Base-by-base conservation (phyloP, 345 rosid species). In the Nasturtium officinale region DNA sequence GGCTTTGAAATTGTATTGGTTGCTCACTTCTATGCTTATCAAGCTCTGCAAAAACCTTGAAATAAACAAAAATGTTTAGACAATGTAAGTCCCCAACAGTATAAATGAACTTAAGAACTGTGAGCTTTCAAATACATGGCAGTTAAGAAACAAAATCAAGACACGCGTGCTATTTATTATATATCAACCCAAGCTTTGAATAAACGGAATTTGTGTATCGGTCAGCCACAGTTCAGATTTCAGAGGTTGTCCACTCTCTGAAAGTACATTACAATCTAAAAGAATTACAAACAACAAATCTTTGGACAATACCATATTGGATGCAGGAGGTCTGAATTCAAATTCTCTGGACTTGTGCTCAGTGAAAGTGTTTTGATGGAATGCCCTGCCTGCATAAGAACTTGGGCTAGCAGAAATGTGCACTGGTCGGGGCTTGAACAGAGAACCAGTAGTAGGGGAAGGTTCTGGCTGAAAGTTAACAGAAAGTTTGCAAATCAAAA, bases 391-490 rank as follows among this genome's bases (percentile, higher is more conserved):
- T 7, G 82, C 63, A 79, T 75, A 78, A 43, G 85, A 60, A 76
- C 65, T 76, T 21, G 85, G 81, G 52, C 79, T 65, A 52, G 61
- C 53, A 57, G 65, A 69, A 42, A 56, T 67, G 51, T 67, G 79
- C 30, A 68, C 57, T 23, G 79, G 79, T 42, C 64, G 69, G 26
- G 88, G 87, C 77, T 91, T 90, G 40, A 77, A 52, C 69, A 95
- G 81, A 61, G 98, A 87, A 51, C 99, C 99, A 7, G 96, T 88
- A 53, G 99, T 90, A 61, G 98, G 99, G 53, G 98, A 95, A 66
- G 98, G 98, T 78, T 92, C 99, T 29, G 86, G 85, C 99, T 92
- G 87, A 77, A 79, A 81, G 72, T 75, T 42, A 54, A 72, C 9
- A 54, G 55, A 81, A 46, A 68, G 58, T 45, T 54, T 7, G 43